Evolutionary conservation across 2,329 filamentous ascomycete species (phyloP).

Genomic region (Thielaviopsis punctulata): DNA sequence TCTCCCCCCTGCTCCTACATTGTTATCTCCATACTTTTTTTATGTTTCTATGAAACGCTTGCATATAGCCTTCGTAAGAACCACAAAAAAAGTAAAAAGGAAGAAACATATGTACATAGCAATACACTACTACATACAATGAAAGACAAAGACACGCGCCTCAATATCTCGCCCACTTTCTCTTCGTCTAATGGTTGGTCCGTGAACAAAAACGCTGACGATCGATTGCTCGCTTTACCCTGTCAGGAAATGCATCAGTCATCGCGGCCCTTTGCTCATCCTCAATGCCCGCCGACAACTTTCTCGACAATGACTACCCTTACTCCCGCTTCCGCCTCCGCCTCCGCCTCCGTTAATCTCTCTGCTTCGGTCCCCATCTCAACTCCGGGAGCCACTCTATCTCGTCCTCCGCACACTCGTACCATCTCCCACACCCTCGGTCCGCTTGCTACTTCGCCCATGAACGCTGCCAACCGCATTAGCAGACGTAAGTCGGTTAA

Average conservation of each 20-base stretch:
- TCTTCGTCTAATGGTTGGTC: neutral
- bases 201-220: conserved; percentile 12
- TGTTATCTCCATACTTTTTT: neutral
- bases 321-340: conserved; percentile 19
- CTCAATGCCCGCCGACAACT: conserved; percentile 7
- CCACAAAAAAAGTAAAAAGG: neutral
- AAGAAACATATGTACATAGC: too few species aligned
- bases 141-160: neutral
- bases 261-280: conserved; percentile 33
- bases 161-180: neutral
- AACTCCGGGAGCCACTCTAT: conserved; percentile 20
- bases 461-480: conserved; percentile 70
- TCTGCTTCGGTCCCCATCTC: neutral
- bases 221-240: conserved; percentile 15
- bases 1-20: neutral
- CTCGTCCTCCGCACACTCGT: conserved; percentile 49
- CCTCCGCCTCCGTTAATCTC: neutral
- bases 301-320: conserved; percentile 8
- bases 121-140: too few species aligned
- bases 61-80: neutral
- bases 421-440: conserved; percentile 62
- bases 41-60: neutral
- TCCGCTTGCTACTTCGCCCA: conserved; percentile 44
- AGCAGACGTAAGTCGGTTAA: conserved; percentile 90
- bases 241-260: conserved; percentile 45